These are phyloP conservation scores for Verbascum thapsus DNA, from an alignment of 257 asterid species.

Conservation along the genomic window DNA sequence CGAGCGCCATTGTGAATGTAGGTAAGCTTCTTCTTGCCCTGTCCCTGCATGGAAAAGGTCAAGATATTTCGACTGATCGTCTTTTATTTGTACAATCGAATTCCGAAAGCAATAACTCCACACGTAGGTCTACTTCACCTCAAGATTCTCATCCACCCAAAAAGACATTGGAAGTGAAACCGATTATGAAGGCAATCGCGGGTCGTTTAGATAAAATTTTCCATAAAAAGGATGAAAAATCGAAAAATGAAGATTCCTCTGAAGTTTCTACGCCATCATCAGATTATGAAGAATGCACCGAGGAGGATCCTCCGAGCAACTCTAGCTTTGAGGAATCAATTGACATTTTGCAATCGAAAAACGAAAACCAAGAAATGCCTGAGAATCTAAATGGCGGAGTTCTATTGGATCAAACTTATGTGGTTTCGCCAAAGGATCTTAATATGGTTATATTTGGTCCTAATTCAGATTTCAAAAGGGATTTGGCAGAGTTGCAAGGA, in stretches of 20 bases:
- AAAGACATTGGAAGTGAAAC: conserved; percentile 58
- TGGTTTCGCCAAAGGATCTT: conserved; percentile 52
- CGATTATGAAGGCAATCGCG: conserved; percentile 63
- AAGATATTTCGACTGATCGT: conserved; percentile 39
- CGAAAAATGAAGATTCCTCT: conserved; percentile 44
- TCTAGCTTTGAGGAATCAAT: conserved; percentile 56
- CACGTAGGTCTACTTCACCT: conserved; percentile 36
- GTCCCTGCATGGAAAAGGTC: conserved; percentile 63
- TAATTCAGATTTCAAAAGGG: conserved; percentile 54
- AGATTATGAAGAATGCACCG: conserved; percentile 49
- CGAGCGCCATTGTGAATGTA: conserved; percentile 28
- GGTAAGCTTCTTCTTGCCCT: conserved; percentile 78
- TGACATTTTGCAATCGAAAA: conserved; percentile 46
- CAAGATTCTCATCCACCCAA: conserved; percentile 35
- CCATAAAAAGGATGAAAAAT: conserved; percentile 52
- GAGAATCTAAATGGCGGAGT: conserved; percentile 71
- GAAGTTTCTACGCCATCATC: conserved; percentile 55
- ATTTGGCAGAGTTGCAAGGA: conserved; percentile 66
- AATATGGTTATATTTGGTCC: conserved; percentile 67
- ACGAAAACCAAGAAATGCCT: conserved; percentile 48
- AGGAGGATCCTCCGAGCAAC: conserved; percentile 37
- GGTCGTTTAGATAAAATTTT: conserved; percentile 68
- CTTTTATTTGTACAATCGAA: conserved; percentile 33
- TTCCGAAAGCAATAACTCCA: conserved; percentile 23
- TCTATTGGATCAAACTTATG: conserved; percentile 66